phyloP scores from a whole-genome alignment of 139 green algal genomes.

The Micractinium conductrix region DNA sequence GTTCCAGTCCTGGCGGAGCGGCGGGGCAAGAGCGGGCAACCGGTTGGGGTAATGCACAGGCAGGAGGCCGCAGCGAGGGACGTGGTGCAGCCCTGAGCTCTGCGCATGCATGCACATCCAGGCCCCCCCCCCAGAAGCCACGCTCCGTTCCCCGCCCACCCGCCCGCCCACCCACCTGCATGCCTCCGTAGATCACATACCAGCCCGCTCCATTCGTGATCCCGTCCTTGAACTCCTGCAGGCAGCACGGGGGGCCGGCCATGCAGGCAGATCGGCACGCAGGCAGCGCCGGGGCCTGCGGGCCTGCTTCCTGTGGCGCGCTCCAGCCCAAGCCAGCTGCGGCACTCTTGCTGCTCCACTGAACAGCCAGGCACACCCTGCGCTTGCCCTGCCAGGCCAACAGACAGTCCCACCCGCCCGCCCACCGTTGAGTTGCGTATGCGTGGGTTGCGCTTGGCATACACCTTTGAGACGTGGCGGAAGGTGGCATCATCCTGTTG shows the following conservation, averaged over 20 bases:
- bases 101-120: too few species aligned
- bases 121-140: too few species aligned
- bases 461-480: conserved; percentile 67
- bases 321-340: background rate
- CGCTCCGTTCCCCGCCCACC: background rate
- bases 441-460: conserved; percentile 56
- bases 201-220: conserved; percentile 93
- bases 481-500: conserved; percentile 87
- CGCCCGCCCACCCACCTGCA: conserved; percentile 49
- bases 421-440: background rate
- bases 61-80: too few species aligned
- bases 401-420: background rate
- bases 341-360: too few species aligned
- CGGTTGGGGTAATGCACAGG: too few species aligned
- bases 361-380: too few species aligned
- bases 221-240: conserved; percentile 68
- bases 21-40: background rate
- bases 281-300: background rate
- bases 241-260: background rate
- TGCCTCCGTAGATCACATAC: conserved; percentile 91
- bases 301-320: background rate
- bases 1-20: conserved; percentile 78
- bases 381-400: too few species aligned
- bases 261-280: background rate
- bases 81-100: too few species aligned